These are phyloP conservation scores for Citrus mangshanensis DNA, from an alignment of 345 rosid genomes.

Conservation along the genomic window DNA sequence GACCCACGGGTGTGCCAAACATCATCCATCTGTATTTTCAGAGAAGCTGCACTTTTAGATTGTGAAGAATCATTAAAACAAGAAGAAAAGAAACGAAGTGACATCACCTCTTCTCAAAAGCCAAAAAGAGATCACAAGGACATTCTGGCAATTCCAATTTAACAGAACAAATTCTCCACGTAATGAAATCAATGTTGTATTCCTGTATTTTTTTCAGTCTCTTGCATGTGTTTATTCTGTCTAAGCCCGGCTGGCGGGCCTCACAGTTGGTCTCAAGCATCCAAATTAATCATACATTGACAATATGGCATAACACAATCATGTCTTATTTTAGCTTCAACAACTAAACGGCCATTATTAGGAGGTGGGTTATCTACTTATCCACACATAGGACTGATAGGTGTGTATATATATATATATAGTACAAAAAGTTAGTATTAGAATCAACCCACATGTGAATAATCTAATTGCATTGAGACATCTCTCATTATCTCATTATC, in stretches of 20 bases:
- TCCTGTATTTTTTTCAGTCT: not conserved
- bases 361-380: not conserved
- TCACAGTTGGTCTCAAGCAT: not conserved
- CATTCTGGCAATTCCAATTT: not conserved
- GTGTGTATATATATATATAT: too few relatives aligned
- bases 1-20: not conserved
- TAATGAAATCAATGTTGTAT: not conserved
- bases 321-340: not conserved
- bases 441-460: not conserved
- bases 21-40: not conserved
- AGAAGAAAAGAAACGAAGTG: too few relatives aligned
- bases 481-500: not conserved
- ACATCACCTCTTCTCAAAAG: not conserved
- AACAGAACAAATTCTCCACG: not conserved
- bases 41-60: not conserved
- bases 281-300: not conserved
- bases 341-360: constrained; percentile 9
- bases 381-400: not conserved
- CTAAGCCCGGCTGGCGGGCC: not conserved
- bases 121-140: not conserved
- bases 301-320: not conserved
- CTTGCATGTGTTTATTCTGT: not conserved
- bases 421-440: not conserved
- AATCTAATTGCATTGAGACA: not conserved
- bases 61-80: too few relatives aligned